These are phyloP conservation scores for Pseudogymnoascus sp. DNA, from an alignment of 2,329 filamentous ascomycete species.

Conservation along the genomic window DNA sequence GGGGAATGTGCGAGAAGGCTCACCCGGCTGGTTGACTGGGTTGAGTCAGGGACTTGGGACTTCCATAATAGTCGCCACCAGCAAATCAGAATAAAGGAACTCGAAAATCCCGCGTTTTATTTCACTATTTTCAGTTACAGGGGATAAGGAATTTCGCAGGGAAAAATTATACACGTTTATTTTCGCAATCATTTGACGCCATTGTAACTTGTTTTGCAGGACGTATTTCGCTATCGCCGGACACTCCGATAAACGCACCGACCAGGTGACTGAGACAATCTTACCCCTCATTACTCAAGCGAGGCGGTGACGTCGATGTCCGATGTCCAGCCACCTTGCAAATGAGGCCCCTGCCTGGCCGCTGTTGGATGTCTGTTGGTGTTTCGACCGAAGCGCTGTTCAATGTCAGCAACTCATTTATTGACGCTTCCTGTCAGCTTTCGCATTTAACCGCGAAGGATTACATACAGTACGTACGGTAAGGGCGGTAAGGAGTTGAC, in stretches of 20 bases:
- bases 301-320: not conserved
- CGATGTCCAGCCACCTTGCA: not conserved
- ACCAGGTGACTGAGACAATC: not conserved
- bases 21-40: not conserved
- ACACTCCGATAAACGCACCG: not conserved
- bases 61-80: not conserved
- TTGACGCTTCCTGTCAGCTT: not conserved
- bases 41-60: not conserved
- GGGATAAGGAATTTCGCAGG: not conserved
- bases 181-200: not conserved
- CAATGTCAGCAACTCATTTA: not conserved
- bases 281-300: constrained; percentile 3
- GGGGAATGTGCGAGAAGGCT: constrained; percentile 8
- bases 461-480: not conserved
- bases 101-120: not conserved
- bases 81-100: not conserved
- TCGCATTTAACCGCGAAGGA: not conserved
- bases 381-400: not conserved
- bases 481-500: not conserved
- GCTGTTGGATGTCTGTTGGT: not conserved
- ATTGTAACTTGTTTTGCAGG: not conserved
- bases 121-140: not conserved
- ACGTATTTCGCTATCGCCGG: not conserved
- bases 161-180: not conserved
- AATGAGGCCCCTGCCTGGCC: not conserved